Evolutionary conservation across 805 yeast genomes (phyloP).

Genomic region (Wickerhamiella australiensis): DNA sequence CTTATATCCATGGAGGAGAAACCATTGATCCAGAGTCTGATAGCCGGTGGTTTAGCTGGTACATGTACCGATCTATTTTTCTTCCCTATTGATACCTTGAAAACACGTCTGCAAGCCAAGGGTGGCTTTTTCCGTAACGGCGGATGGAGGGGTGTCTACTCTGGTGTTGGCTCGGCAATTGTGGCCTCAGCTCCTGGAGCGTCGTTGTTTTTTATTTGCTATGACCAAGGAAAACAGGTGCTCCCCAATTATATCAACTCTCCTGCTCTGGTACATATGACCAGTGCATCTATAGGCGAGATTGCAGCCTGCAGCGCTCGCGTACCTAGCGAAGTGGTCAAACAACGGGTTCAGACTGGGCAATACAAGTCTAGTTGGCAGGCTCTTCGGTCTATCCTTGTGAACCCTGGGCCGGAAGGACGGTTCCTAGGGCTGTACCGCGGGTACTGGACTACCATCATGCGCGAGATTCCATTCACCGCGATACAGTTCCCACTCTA

Average conservation of each 20-base stretch:
- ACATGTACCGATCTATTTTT: constrained; percentile 89
- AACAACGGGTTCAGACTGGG: constrained; percentile 83
- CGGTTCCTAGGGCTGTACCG: constrained; percentile 66
- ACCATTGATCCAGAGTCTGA: constrained; percentile 16
- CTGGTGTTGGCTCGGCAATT: constrained; percentile 86
- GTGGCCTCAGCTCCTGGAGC: constrained; percentile 91
- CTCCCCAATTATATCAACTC: constrained; percentile 12
- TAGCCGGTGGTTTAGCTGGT: constrained; percentile 83
- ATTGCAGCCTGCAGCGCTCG: constrained; percentile 85
- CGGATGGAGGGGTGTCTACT: constrained; percentile 81
- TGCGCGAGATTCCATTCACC: constrained; percentile 95
- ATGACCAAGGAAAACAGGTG: constrained; percentile 37
- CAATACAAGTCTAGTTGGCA: constrained; percentile 46
- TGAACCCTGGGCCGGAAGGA: constrained; percentile 67
- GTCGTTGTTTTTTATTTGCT: constrained; percentile 65
- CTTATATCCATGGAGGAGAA: constrained; percentile 1
- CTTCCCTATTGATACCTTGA: constrained; percentile 91
- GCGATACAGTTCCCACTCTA: constrained; percentile 90
- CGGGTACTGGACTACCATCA: constrained; percentile 85
- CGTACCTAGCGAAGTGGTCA: constrained; percentile 94
- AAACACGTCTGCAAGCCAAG: constrained; percentile 87
- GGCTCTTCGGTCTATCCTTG: constrained; percentile 51
- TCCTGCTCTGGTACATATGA: constrained; percentile 56
- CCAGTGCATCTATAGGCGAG: constrained; percentile 81
- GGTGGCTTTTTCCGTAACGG: constrained; percentile 92